Evolutionary conservation across 768 basidiomycete species (phyloP).

Genomic region (Russula sp.): DNA sequence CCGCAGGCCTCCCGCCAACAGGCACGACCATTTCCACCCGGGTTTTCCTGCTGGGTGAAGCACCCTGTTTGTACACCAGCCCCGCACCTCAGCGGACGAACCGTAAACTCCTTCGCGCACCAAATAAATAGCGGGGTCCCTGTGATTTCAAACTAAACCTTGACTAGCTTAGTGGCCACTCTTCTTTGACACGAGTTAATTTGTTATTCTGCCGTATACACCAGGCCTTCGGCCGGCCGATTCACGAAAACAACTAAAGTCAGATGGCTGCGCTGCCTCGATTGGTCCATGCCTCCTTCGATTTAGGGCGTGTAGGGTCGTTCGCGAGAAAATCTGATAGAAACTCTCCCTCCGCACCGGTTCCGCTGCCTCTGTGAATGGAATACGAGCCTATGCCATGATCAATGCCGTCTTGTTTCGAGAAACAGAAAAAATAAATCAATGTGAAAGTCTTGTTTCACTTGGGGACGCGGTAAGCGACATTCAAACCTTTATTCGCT

Average conservation of each 20-base stretch:
- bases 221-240: background rate
- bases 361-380: background rate
- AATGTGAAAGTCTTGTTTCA: background rate
- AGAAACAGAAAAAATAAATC: background rate
- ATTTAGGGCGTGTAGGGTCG: background rate
- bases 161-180: background rate
- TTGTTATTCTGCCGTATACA: conserved; percentile 13
- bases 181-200: background rate
- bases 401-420: conserved; percentile 4
- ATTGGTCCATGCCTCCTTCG: background rate
- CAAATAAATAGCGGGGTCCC: background rate
- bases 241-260: background rate
- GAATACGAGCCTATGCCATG: background rate
- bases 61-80: background rate
- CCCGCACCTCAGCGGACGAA: background rate
- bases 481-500: background rate
- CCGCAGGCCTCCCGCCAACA: background rate
- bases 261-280: background rate
- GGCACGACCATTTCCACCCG: background rate
- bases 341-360: background rate
- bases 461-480: background rate
- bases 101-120: background rate
- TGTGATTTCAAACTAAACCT: background rate
- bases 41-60: background rate
- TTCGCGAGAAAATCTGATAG: conserved; percentile 1